A percentile compares a stretch with the other conserved stretches of the same genome.
Evolutionary conservation across 768 basidiomycete species (phyloP).

Genomic region (Boletus huronensis): DNA sequence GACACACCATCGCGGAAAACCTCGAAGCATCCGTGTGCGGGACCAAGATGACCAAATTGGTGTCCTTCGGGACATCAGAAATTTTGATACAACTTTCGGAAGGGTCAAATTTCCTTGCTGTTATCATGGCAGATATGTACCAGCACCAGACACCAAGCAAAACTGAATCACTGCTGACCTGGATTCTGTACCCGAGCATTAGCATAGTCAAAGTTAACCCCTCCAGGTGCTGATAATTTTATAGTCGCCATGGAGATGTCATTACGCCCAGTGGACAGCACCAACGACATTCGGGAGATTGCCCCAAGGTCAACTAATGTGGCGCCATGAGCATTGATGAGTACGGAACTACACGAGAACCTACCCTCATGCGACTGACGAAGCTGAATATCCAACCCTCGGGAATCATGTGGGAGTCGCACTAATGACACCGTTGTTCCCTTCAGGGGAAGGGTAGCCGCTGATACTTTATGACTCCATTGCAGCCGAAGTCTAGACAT

Average conservation of each 20-base stretch:
- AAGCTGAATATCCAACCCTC: conserved; percentile 61
- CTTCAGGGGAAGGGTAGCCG: conserved; percentile 16
- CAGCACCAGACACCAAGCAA: conserved; percentile 1
- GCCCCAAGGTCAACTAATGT: conserved; percentile 62
- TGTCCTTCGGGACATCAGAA: conserved; percentile 44
- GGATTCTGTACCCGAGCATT: conserved; percentile 40
- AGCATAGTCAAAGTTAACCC: conserved; percentile 43
- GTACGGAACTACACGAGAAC: conserved; percentile 14
- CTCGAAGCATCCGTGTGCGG: conserved; percentile 68
- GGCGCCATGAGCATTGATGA: background rate
- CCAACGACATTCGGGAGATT: conserved; percentile 50
- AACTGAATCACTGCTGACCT: conserved; percentile 23
- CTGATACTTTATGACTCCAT: conserved; percentile 47
- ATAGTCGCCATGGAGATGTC: conserved; percentile 51
- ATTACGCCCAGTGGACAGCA: conserved; percentile 69
- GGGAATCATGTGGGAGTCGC: conserved; percentile 57
- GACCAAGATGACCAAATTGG: conserved; percentile 46
- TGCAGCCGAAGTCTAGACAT: conserved; percentile 64
- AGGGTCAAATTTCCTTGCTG: conserved; percentile 32
- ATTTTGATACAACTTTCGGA: conserved; percentile 46
- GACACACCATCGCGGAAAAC: conserved; percentile 56
- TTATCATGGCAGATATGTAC: conserved; percentile 8
- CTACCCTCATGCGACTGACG: conserved; percentile 47
- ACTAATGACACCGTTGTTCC: conserved; percentile 44
- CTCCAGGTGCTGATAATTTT: conserved; percentile 52